Conservation (phyloP, 1,284 basidiomycete species). For the Phylloporus gajari region DNA sequence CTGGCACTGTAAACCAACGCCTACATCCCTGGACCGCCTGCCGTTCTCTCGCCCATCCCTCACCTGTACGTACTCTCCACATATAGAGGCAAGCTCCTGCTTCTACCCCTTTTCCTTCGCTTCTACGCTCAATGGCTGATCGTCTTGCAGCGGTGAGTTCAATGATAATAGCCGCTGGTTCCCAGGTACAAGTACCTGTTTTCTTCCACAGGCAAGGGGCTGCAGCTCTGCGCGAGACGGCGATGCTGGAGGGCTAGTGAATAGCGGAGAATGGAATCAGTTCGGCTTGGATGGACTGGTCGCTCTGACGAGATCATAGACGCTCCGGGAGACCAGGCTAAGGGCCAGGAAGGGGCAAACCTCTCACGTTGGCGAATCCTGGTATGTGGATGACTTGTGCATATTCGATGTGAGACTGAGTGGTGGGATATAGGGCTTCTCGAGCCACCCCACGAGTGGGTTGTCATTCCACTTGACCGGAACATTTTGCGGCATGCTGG, state of each 20-base stretch:
- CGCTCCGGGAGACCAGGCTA: conserved; percentile 86
- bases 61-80: no score
- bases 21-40: no score
- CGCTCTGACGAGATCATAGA: conserved; percentile 81
- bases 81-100: no score
- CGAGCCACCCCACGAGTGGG: conserved; percentile 84
- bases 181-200: conserved; percentile 76
- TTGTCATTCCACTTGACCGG: conserved; percentile 86
- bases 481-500: conserved; percentile 89
- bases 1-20: no score
- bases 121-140: conserved; percentile 15
- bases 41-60: no score
- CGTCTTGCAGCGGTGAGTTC: conserved; percentile 78
- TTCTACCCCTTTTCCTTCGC: no score
- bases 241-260: conserved; percentile 33
- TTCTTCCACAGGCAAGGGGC: conserved; percentile 75
- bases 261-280: conserved; percentile 83
- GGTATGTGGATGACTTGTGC: conserved; percentile 57
- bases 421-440: conserved; percentile 62
- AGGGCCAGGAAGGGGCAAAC: conserved; percentile 83
- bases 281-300: conserved; percentile 93
- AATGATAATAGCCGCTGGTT: conserved; percentile 82
- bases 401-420: conserved; percentile 21
- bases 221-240: conserved; percentile 47
- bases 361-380: conserved; percentile 73